Evolutionary conservation across 805 yeast genomes (phyloP).

Genomic region (Maudiozyma pseudohumilis): DNA sequence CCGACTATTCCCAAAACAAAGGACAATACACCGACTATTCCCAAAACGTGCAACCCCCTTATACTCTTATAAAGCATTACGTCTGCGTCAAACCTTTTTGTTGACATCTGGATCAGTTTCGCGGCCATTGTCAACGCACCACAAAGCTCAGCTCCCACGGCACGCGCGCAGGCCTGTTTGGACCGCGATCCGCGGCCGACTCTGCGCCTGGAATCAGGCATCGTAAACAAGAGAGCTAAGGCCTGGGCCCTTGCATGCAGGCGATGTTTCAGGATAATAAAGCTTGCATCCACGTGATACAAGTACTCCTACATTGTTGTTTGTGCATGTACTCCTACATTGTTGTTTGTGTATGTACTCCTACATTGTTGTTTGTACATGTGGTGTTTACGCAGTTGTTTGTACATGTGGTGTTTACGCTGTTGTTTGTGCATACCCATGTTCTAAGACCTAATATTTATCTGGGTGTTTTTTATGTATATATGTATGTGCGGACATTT

Average conservation of each 20-base stretch:
- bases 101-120: neutral
- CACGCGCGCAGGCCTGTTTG: neutral
- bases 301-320: neutral
- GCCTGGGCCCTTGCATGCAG: neutral
- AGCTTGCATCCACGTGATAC: neutral
- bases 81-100: neutral
- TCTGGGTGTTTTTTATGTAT: neutral
- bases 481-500: neutral
- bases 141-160: neutral
- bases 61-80: neutral
- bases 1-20: neutral
- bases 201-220: neutral
- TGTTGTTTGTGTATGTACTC: neutral
- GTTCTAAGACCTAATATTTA: too few species aligned
- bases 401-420: too few species aligned
- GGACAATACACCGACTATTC: neutral
- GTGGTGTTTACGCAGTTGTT: neutral
- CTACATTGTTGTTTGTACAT: neutral
- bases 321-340: neutral
- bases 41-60: neutral
- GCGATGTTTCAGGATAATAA: neutral
- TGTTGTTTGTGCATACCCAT: too few species aligned
- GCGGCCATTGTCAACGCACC: neutral
- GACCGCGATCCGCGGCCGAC: neutral
- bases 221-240: neutral